Conservation (phyloP, 352 stramenopile species). For the Globisporangium spiculum region DNA sequence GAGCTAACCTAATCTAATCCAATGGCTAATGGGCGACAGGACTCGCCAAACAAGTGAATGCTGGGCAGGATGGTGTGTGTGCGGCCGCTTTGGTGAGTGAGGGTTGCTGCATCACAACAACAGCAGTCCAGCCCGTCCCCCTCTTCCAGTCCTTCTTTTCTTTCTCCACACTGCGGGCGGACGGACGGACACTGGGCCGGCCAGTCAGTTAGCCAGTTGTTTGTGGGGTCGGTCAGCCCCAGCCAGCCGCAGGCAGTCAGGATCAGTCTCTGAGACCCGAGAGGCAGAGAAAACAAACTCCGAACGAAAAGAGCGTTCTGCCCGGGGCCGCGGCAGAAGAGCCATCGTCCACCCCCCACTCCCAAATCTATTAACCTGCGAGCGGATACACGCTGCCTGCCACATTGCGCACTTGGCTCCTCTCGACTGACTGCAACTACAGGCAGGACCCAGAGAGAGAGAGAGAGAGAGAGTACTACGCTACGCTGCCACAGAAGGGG, state of each 20-base stretch:
- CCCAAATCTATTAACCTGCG: constrained; percentile 11
- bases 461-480: constrained; percentile 3
- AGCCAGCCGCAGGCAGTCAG: constrained; percentile 3
- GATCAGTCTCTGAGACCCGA: neutral
- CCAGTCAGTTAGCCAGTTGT: constrained; percentile 3
- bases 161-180: constrained; percentile 5
- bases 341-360: constrained; percentile 14
- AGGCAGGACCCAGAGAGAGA: neutral
- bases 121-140: constrained; percentile 1
- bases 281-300: constrained; percentile 12
- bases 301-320: neutral
- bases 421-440: constrained; percentile 3
- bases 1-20: neutral
- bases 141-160: constrained; percentile 6
- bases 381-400: neutral
- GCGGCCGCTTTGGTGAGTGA: constrained; percentile 5
- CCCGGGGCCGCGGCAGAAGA: constrained; percentile 17
- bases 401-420: constrained; percentile 8
- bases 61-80: neutral
- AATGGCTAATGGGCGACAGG: constrained; percentile 20
- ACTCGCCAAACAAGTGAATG: neutral
- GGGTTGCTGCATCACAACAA: constrained; percentile 1
- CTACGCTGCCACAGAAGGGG: neutral
- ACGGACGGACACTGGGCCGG: neutral
- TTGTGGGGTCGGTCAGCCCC: neutral